Percentiles rank a stretch among this genome's conserved stretches.
Conservation (phyloP, 768 basidiomycete genomes). For the Lactarius vividus region DNA sequence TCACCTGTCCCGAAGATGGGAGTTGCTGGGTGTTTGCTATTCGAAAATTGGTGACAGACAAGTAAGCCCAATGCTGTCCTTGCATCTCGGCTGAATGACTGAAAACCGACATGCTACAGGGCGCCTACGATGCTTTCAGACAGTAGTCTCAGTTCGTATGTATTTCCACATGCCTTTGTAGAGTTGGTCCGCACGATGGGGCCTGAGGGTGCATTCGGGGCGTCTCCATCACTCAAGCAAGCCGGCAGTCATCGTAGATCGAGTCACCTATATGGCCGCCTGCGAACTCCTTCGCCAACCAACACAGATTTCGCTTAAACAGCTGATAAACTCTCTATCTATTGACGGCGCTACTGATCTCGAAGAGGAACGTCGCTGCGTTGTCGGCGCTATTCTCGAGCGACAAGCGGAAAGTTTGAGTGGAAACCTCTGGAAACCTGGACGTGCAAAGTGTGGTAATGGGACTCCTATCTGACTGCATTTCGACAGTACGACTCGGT, state of each 20-base stretch:
- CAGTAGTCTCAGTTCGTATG: constrained; percentile 34
- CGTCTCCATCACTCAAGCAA: constrained; percentile 47
- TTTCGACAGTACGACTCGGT: constrained; percentile 48
- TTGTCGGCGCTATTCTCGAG: constrained; percentile 58
- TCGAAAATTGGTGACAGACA: constrained; percentile 73
- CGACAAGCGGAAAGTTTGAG: constrained; percentile 59
- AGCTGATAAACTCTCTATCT: constrained; percentile 12
- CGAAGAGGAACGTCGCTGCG: constrained; percentile 23
- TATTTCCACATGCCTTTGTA: constrained; percentile 28
- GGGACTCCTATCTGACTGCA: constrained; percentile 46
- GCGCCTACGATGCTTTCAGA: constrained; percentile 54
- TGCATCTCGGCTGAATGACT: constrained; percentile 1
- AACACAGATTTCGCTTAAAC: constrained; percentile 47
- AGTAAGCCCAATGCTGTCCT: constrained; percentile 42
- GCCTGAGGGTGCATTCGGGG: constrained; percentile 39
- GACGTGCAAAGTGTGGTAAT: constrained; percentile 43
- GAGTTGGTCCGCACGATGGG: constrained; percentile 25
- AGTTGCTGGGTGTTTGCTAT: constrained; percentile 76
- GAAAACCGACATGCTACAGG: constrained; percentile 38
- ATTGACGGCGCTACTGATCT: not conserved
- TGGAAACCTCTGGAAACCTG: constrained; percentile 55
- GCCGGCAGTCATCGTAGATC: constrained; percentile 60
- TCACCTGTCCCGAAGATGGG: constrained; percentile 71
- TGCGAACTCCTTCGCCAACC: constrained; percentile 62
- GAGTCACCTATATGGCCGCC: constrained; percentile 61